phyloP scores from a whole-genome alignment of 1,284 basidiomycete genomes.

The Paramarasmius palmivorus region DNA sequence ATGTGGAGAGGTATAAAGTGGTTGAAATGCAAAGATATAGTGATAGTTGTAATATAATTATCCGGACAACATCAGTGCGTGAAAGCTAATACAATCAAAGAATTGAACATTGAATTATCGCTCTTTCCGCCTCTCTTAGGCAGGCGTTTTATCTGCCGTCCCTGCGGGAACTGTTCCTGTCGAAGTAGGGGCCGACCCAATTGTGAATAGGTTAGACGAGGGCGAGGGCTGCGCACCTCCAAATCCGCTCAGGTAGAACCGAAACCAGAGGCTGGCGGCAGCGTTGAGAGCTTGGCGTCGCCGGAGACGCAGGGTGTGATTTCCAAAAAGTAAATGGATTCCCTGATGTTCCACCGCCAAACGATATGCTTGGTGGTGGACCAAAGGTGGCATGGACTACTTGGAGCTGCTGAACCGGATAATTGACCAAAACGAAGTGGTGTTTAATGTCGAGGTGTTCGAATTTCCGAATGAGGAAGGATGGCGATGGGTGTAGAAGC shows the following conservation, averaged over 20 bases:
- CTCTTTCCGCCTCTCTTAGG: slow-evolving; percentile 47
- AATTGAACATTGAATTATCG: slow-evolving; percentile 20
- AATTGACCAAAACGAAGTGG: slow-evolving; percentile 46
- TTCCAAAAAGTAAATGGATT: slow-evolving; percentile 14
- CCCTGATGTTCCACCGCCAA: slow-evolving; percentile 34
- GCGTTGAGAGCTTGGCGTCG: slow-evolving; percentile 34
- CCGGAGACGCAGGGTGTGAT: slow-evolving; percentile 61
- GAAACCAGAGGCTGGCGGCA: slow-evolving; percentile 28
- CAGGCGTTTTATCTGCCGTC: slow-evolving; percentile 53
- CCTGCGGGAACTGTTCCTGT: slow-evolving; percentile 31
- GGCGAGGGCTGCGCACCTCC: slow-evolving; percentile 25
- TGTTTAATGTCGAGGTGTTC: slow-evolving; percentile 24
- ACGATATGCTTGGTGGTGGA: slow-evolving; percentile 40
- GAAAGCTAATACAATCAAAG: neutral
- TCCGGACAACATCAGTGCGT: neutral
- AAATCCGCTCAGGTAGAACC: slow-evolving; percentile 32
- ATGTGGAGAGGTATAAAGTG: neutral
- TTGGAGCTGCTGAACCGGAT: slow-evolving; percentile 48
- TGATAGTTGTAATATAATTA: slow-evolving; percentile 1
- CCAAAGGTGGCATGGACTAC: slow-evolving; percentile 55
- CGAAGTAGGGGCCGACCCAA: slow-evolving; percentile 48
- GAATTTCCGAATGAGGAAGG: too few species aligned
- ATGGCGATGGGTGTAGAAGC: too few species aligned
- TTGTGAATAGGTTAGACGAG: slow-evolving; percentile 50
- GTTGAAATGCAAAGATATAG: neutral